Evolutionary conservation across 2,329 filamentous ascomycete genomes (phyloP).

Genomic region (Hypoxylon sp.): DNA sequence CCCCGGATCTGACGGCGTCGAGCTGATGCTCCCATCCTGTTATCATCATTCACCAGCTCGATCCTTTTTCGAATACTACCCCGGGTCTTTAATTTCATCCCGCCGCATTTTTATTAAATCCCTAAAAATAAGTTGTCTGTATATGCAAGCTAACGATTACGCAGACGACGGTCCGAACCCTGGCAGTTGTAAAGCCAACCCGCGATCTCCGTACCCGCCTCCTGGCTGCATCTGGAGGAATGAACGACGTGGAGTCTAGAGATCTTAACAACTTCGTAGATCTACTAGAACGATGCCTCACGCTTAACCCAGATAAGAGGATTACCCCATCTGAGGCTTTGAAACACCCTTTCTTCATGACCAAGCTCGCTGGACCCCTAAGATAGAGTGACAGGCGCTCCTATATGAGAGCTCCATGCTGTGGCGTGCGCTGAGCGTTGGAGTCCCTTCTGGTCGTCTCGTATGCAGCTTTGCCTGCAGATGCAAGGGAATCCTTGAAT

Average conservation of each 20-base stretch:
- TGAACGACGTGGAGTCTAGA: constrained; percentile 78
- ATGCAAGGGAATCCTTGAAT: constrained; percentile 4
- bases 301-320: constrained; percentile 91
- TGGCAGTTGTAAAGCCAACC: constrained; percentile 79
- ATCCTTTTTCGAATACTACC: constrained; percentile 22
- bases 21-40: constrained; percentile 23
- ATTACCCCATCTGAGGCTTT: constrained; percentile 88
- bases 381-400: constrained; percentile 35
- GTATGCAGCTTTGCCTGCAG: not conserved
- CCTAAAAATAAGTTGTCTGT: constrained; percentile 5
- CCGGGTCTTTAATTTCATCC: constrained; percentile 16
- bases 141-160: constrained; percentile 31
- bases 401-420: constrained; percentile 12
- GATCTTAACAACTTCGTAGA: constrained; percentile 88
- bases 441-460: not conserved
- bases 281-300: constrained; percentile 86
- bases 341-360: constrained; percentile 85
- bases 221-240: constrained; percentile 76
- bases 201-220: constrained; percentile 86
- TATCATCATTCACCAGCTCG: constrained; percentile 17
- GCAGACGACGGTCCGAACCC: constrained; percentile 74
- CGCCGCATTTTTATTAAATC: constrained; percentile 8
- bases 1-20: constrained; percentile 28
- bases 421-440: constrained; percentile 3
- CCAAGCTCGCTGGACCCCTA: constrained; percentile 50